Evolutionary conservation across 2,329 filamentous ascomycete genomes (phyloP), one percentile per base, ranked within the genome.

Genomic region (Trichoderma atroviride): DNA sequence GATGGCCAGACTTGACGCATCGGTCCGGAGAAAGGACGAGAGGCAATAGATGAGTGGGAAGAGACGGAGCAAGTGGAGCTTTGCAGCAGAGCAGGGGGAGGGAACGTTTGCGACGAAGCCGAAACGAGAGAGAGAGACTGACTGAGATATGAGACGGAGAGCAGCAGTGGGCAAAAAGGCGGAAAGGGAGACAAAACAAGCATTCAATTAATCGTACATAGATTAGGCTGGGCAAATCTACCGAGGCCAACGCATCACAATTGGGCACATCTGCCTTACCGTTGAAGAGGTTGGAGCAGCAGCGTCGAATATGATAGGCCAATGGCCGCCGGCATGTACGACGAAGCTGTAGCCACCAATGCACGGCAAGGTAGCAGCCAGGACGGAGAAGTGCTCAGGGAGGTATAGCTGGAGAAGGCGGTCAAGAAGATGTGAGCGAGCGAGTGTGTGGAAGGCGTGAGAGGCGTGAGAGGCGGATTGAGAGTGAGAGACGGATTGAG

Each of bases 121-220:
- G 35, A 31, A 31, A 11, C 47, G 14, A 40, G 40, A 52, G 35
- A 63, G n/a, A 33, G 29, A 66, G 27, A 62, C 27, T 47, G 60
- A 57, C 10, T 27, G n/a, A 16, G 19, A 40, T 6, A 14, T 19
- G 37, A 19, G 37, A 40, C 37, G 4, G 37, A 53, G 22, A 27
- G 43, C 47, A 47, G 43, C 19, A 50, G 40, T 43, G 47, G 35
- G 6, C 50, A 47, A 57, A 64, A 66, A 66, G 64, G 40, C 64
- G 64, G 64, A 67, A 43, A 43, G 19, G 16, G 40, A 43, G 40
- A 50, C n/a, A 50, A 50, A 50, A 50, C 47, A 67, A 47, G 64
- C 64, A 67, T 35, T 67, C 64, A 67, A 67, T 67, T 67, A 67
- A 67, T 67, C 64, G 64, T 67, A 67, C 64, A 67, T 66, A 43